Evolutionary conservation across 2,329 filamentous ascomycete genomes (phyloP), one percentile per base, ranked within the genome.

Genomic region (Samsoniella hepiali): DNA sequence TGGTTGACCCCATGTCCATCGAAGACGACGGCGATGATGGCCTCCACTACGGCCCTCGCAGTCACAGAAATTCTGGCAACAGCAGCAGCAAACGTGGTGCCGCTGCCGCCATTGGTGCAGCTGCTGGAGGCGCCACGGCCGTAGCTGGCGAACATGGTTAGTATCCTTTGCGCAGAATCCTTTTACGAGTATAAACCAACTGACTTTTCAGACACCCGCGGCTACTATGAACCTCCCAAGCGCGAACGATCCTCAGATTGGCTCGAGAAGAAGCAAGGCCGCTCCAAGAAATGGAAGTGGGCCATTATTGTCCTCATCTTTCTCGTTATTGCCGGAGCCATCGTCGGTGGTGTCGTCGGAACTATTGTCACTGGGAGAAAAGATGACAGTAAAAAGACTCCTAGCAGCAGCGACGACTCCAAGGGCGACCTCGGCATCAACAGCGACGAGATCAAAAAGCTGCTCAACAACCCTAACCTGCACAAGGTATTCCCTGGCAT

Each of bases 401-500:
- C 59, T 54, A 61, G 66, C 32, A 58, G 64, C 15, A 66, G 65
- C 54, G 67, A 67, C 42, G 65, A 68, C 31, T 67, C 69, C 62
- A 69, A 75, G 57, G 79, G 77, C 49, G 90, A 94, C 67, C 83
- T 97, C 7, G 78, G 82, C 74, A 87, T 88, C 74, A 79, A 94
- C 74, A 96, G 91, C 9, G 68, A 78, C 1, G 90, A 96, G 76
- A 96, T 97, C 77, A 84, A 96, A 78, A 81, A 82, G 3, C 81
- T 98, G 15, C 81, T 97, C 80, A 88, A 90, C 78, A 97, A 97
- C 75, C 73, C 81, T 0, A 78, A 93, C 67, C 82, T 98, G 31
- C 92, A 97, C 82, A 96, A 92, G 75, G 92, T 98, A 2, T 98
- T 98, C 74, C 91, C 93, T 0, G 94, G 93, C 32, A 91, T 98